Evolutionary conservation across 306 rosid species (phyloP).

Genomic region (Clitoria ternatea): DNA sequence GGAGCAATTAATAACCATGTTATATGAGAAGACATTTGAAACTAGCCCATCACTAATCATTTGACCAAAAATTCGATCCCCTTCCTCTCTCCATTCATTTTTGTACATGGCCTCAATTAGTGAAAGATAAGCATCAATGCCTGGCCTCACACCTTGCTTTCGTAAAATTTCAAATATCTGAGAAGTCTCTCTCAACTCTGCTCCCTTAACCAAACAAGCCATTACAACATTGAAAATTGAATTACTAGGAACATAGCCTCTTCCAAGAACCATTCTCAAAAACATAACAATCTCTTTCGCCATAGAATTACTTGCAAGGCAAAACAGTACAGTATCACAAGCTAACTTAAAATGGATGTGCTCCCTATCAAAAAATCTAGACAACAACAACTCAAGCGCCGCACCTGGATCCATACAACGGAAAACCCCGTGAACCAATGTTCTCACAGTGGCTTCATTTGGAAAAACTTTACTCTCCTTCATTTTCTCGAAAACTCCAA

Average conservation of each 20-base stretch:
- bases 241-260: conserved; percentile 59
- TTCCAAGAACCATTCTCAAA: conserved; percentile 39
- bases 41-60: conserved; percentile 55
- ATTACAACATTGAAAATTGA: conserved; percentile 51
- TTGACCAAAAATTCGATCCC: conserved; percentile 41
- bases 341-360: conserved; percentile 42
- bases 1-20: conserved; percentile 69
- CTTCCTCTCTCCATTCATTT: conserved; percentile 42
- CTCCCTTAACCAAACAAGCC: conserved; percentile 63
- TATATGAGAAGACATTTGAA: conserved; percentile 53
- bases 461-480: conserved; percentile 52
- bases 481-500: conserved; percentile 60
- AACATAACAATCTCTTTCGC: conserved; percentile 44
- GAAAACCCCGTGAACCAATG: conserved; percentile 75
- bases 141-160: conserved; percentile 51
- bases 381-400: conserved; percentile 56
- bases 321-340: conserved; percentile 57
- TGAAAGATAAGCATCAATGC: conserved; percentile 51
- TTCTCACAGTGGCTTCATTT: conserved; percentile 72
- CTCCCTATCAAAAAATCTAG: conserved; percentile 46
- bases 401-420: conserved; percentile 50
- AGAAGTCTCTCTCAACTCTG: conserved; percentile 36
- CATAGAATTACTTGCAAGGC: conserved; percentile 62
- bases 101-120: conserved; percentile 59
- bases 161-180: conserved; percentile 50